phyloP scores from a whole-genome alignment of 129 eudicot species.

The Scalesia atractyloides region DNA sequence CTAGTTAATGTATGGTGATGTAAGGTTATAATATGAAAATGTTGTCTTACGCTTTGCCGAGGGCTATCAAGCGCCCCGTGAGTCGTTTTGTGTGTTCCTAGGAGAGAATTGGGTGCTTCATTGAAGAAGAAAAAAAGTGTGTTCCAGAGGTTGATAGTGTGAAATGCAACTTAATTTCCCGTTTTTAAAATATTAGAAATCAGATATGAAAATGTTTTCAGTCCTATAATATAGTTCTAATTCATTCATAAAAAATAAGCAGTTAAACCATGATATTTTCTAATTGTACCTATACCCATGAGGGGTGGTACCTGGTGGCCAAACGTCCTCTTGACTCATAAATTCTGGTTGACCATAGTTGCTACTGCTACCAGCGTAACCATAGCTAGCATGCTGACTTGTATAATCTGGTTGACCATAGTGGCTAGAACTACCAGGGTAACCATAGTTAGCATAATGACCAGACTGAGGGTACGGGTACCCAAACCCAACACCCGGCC shows the following conservation, averaged over 20 bases:
- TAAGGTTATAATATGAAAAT: slow-evolving; percentile 22
- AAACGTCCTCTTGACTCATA: slow-evolving; percentile 6
- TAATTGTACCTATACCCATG: slow-evolving; percentile 25
- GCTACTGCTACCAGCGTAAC: slow-evolving; percentile 4
- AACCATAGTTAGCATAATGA: slow-evolving; percentile 13
- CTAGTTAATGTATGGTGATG: slow-evolving; percentile 20
- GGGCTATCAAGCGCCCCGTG: slow-evolving; percentile 33
- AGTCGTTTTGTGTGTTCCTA: slow-evolving; percentile 37
- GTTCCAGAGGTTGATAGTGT: slow-evolving; percentile 23
- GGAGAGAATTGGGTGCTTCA: slow-evolving; percentile 37
- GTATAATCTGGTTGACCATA: neutral
- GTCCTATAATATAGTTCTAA: neutral
- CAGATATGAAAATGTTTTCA: neutral
- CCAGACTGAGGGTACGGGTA: neutral
- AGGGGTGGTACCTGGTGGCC: slow-evolving; percentile 37
- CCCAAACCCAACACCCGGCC: neutral
- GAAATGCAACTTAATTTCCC: slow-evolving; percentile 28
- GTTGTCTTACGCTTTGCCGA: slow-evolving; percentile 29
- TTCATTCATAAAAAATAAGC: neutral
- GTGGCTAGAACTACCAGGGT: neutral
- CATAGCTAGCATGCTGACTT: slow-evolving; percentile 1
- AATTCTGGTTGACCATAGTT: slow-evolving; percentile 23
- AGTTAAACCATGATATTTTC: neutral
- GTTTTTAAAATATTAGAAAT: slow-evolving; percentile 6
- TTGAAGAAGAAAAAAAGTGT: slow-evolving; percentile 31